Evolutionary conservation across 1,284 basidiomycete species (phyloP).

Genomic region (Ustilago lituana): DNA sequence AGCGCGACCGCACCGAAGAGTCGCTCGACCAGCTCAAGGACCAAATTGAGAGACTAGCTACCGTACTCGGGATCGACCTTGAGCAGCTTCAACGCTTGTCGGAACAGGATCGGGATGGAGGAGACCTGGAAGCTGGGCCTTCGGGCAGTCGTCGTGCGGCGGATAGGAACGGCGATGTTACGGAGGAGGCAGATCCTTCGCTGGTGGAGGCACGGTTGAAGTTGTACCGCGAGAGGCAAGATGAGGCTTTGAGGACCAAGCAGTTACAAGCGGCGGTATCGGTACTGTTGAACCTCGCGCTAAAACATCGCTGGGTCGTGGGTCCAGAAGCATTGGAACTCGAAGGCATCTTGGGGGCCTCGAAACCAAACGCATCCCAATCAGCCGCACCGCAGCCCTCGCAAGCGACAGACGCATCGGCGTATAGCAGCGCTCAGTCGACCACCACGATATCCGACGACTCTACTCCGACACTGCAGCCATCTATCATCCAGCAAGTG

Average conservation of each 20-base stretch:
- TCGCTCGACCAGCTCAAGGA: conserved; percentile 47
- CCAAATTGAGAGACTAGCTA: conserved; percentile 38
- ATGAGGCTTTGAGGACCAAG: conserved; percentile 39
- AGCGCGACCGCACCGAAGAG: conserved; percentile 59
- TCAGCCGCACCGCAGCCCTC: neutral
- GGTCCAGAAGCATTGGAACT: conserved; percentile 54
- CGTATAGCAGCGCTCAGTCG: neutral
- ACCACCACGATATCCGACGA: neutral
- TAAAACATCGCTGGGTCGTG: conserved; percentile 52
- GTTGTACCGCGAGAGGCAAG: conserved; percentile 23
- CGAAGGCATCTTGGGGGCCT: conserved; percentile 40
- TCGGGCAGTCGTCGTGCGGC: neutral
- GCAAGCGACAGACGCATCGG: neutral
- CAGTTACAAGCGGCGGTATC: conserved; percentile 50
- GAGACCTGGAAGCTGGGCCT: neutral
- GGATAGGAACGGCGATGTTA: conserved; percentile 10
- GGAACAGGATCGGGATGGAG: conserved; percentile 12
- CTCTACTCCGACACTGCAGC: conserved; percentile 3
- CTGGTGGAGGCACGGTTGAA: conserved; percentile 29
- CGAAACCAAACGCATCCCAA: conserved; percentile 1
- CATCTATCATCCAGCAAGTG: conserved; percentile 43
- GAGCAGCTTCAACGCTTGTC: conserved; percentile 26
- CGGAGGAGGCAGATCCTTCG: conserved; percentile 44
- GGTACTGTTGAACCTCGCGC: conserved; percentile 53
- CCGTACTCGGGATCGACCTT: conserved; percentile 40